Evolutionary conservation across 352 stramenopile species (phyloP).

Genomic region (Globisporangium camurandrum): DNA sequence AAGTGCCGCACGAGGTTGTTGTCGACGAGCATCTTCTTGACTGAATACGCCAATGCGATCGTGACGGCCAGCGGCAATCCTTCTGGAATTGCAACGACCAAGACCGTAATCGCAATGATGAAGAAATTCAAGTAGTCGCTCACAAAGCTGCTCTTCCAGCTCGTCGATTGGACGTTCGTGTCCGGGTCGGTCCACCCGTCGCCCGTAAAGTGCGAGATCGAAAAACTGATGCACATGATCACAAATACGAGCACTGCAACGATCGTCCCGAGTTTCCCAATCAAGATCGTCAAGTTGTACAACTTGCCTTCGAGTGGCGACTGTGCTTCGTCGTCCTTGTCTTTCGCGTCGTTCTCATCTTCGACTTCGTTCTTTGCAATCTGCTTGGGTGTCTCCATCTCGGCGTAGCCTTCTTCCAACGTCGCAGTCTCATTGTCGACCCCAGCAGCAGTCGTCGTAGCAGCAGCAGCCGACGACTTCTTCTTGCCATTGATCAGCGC

Average conservation of each 20-base stretch:
- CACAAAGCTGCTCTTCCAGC: conserved; percentile 26
- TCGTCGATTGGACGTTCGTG: neutral
- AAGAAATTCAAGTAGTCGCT: conserved; percentile 52
- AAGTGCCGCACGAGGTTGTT: conserved; percentile 85
- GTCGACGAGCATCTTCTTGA: conserved; percentile 84
- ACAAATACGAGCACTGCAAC: conserved; percentile 53
- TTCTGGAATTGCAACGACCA: conserved; percentile 95
- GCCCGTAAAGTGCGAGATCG: conserved; percentile 28
- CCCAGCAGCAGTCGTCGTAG: conserved; percentile 4
- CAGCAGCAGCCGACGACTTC: conserved; percentile 36
- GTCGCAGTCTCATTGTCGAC: conserved; percentile 7
- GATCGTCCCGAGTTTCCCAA: conserved; percentile 59
- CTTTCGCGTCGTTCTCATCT: conserved; percentile 14
- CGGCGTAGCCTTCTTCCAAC: conserved; percentile 30
- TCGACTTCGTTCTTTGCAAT: conserved; percentile 8
- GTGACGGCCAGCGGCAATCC: conserved; percentile 95
- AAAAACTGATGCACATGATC: conserved; percentile 49
- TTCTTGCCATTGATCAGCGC: conserved; percentile 72
- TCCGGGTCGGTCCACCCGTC: conserved; percentile 7
- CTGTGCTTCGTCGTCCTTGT: conserved; percentile 45
- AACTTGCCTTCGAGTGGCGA: conserved; percentile 82
- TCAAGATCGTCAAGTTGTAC: conserved; percentile 70
- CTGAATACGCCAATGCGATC: conserved; percentile 92
- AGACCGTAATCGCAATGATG: conserved; percentile 70
- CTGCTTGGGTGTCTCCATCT: conserved; percentile 48